Evolutionary conservation across 2,329 filamentous ascomycete species (phyloP).

Genomic region (Curvularia spicifera): DNA sequence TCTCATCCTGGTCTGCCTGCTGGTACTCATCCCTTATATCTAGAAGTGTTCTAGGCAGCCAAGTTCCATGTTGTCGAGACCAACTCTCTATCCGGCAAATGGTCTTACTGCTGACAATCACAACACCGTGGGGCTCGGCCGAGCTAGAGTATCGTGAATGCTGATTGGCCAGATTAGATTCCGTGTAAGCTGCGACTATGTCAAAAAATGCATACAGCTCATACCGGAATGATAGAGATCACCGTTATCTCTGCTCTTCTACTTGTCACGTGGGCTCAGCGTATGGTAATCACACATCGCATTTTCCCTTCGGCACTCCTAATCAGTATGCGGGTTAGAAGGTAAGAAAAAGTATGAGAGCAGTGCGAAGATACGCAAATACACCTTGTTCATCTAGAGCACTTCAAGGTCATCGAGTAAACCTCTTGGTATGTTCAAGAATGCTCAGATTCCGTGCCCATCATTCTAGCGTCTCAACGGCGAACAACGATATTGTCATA

Average conservation of each 20-base stretch:
- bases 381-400: no score
- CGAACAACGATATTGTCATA: no score
- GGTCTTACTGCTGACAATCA: slow-evolving; percentile 3
- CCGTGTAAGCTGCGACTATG: neutral
- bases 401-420: no score
- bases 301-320: neutral
- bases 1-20: neutral
- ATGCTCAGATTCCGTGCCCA: no score
- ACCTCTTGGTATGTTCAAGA: no score
- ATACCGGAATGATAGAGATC: neutral
- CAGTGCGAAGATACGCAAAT: no score
- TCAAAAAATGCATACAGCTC: neutral
- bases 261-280: no score
- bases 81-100: neutral
- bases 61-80: neutral
- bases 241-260: neutral
- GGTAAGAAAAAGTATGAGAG: neutral
- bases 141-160: neutral
- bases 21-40: neutral
- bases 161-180: neutral
- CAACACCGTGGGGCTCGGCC: slow-evolving; percentile 7
- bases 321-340: neutral
- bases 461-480: no score
- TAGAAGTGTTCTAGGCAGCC: neutral
- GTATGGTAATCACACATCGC: neutral